A percentile compares a stretch with the other conserved stretches of the same genome.
Conservation (phyloP, 257 asterid genomes). For the Paulownia fortunei region DNA sequence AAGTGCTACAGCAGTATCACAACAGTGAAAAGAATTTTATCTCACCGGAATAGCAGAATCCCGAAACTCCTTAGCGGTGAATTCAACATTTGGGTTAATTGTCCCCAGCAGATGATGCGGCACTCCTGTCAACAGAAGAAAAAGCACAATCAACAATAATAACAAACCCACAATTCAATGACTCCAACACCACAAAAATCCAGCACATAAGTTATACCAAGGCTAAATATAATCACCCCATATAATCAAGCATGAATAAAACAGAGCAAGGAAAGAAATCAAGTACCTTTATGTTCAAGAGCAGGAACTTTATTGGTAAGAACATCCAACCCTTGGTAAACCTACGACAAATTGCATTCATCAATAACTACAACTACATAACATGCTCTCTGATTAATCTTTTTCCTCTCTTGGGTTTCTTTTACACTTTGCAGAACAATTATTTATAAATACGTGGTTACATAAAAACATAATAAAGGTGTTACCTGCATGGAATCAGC, state of each 20-base stretch:
- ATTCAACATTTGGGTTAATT: slow-evolving; percentile 66
- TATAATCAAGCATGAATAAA: neutral
- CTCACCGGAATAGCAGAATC: slow-evolving; percentile 79
- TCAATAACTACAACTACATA: neutral
- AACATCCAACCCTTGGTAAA: slow-evolving; percentile 83
- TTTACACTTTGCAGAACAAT: neutral
- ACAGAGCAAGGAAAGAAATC: slow-evolving; percentile 20
- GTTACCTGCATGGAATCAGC: slow-evolving; percentile 97
- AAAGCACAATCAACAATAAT: slow-evolving; percentile 12
- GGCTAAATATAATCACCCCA: neutral
- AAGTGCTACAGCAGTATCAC: neutral
- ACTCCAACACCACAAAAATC: slow-evolving; percentile 1
- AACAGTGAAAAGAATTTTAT: neutral
- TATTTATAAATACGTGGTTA: neutral
- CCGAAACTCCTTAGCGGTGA: slow-evolving; percentile 85
- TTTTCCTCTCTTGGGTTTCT: neutral
- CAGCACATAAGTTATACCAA: neutral
- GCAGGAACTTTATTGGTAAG: slow-evolving; percentile 85
- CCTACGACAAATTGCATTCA: slow-evolving; percentile 39
- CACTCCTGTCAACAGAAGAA: slow-evolving; percentile 58
- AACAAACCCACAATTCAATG: neutral
- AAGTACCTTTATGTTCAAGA: slow-evolving; percentile 71
- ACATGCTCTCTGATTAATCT: neutral
- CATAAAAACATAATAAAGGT: neutral
- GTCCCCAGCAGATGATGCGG: slow-evolving; percentile 92